Evolutionary conservation across 495 filamentous ascomycete species (phyloP).

Genomic region (Aspergillus campestris): DNA sequence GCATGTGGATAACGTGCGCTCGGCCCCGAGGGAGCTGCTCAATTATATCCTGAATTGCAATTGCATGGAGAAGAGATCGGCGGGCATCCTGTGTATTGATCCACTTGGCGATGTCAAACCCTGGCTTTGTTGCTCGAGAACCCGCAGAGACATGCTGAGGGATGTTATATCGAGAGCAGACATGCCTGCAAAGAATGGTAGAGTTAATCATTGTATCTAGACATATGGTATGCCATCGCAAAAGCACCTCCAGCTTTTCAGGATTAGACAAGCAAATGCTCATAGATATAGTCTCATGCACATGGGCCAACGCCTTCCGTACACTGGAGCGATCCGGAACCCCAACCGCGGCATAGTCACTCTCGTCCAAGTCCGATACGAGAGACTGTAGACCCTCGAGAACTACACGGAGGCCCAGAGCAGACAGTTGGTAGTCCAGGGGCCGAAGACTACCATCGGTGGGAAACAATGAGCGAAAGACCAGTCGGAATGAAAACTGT

Average conservation of each 20-base stretch:
- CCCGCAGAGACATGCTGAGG: conserved; percentile 31
- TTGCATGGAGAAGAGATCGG: conserved; percentile 38
- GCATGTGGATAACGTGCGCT: conserved; percentile 41
- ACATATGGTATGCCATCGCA: conserved; percentile 44
- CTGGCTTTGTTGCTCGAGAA: conserved; percentile 13
- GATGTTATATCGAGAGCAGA: conserved; percentile 37
- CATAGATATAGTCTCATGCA: conserved; percentile 33
- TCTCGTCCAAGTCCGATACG: conserved; percentile 33
- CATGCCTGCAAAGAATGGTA: conserved; percentile 29
- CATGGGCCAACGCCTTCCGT: conserved; percentile 30
- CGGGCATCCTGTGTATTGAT: conserved; percentile 31
- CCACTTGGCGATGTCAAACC: conserved; percentile 35
- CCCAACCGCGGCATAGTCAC: conserved; percentile 29
- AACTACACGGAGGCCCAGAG: conserved; percentile 35
- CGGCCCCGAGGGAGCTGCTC: conserved; percentile 39
- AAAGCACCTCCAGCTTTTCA: conserved; percentile 33
- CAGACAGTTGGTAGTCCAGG: conserved; percentile 32
- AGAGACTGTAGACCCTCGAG: conserved; percentile 41
- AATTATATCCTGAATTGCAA: conserved; percentile 43
- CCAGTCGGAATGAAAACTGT: conserved; percentile 30
- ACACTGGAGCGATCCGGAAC: conserved; percentile 35
- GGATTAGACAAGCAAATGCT: conserved; percentile 29
- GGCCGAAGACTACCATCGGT: conserved; percentile 24
- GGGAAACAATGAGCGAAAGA: conserved; percentile 36
- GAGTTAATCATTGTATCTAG: conserved; percentile 39